Base-by-base conservation (phyloP, 2,329 filamentous ascomycete genomes). In the Cercospora zeae-maydis region DNA sequence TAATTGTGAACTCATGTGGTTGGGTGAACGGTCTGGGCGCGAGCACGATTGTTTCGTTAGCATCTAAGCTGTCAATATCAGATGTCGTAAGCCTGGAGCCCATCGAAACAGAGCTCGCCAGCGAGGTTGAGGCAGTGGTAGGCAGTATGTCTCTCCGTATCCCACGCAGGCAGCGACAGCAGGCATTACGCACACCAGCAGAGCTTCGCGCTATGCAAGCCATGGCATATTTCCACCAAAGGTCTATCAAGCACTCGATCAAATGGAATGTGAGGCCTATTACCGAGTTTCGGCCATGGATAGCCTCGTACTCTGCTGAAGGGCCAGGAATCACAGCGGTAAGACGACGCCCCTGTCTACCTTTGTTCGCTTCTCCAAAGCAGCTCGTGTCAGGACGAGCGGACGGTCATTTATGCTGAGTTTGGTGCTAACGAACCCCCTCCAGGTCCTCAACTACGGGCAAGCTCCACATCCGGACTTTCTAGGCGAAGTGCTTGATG, bases 171-270 rank as follows among this genome's bases (percentile, higher is more conserved):
- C 75, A 81, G 8, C 80, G 80, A n/a, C 83, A 86, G 42, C 79
- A 80, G 42, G 80, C 80, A 1, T 78, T 83, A 2, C 80, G 87
- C 37, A 89, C 87, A 9, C 83, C 88, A 0, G 81, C 84, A 0
- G 86, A 93, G 64, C 75, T 91, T 2, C 80, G 89, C 56, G 82
- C 83, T 5, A 92, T 93, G 88, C 89, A 92, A 68, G 85, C 83
- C n/a, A 87, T 92, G 82, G 88, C 89, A 0, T 93, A 93, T 69
- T 91, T 93, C 70, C 91, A 93, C 72, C 64, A 66, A 2, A 65
- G 66, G 30, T 33, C 55, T 13, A 65, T 31, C 2, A 31, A 24
- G 5, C 33, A 14, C 9, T 45, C 24, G 4, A 11, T n/a, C 1
- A 55, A 54, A 21, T 90, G 86, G 84, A 77, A 82, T 57, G 63